Base-by-base conservation (phyloP, 1,284 basidiomycete species). In the Microbotryomycetes sp. region DNA sequence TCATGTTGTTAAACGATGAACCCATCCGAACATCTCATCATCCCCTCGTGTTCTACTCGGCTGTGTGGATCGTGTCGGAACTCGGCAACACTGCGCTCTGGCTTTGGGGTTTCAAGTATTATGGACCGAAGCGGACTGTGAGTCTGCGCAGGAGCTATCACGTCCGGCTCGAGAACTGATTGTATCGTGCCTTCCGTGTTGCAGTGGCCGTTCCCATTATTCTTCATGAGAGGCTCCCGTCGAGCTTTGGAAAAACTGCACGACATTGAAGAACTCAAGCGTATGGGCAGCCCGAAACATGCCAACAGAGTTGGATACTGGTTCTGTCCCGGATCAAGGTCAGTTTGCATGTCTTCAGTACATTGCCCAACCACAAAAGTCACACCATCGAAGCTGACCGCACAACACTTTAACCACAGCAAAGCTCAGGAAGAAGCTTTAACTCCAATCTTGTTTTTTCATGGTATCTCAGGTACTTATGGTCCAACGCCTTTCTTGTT, bases 401-500 rank as follows among this genome's bases (percentile, higher is more conserved):
- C 1, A 31, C 14, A 14, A 30, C 14, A 15, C 7, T 26, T 7
- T 16, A 16, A 4, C 30, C 19, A 53, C 23, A 19, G 51, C 26
- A 26, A 31, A 32, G 26, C 51, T 12, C 46, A n/a, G 22, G 56
- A 46, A 42, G 29, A 58, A 23, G 14, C 48, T 15, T 31, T 50
- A 0, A 42, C 47, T 2, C 59, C 59, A 6, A 31, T 69, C 48
- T 19, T 69, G 1, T 60, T 66, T 25, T 64, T 63, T 30, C 67
- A 66, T 51, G 67, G 67, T 4, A 64, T 67, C 28, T 53, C 46
- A 45, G 66, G 66, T 12, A 59, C 55, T 1, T 66, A 62, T 29
- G 59, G 55, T 1, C 56, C 59, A 1, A 28, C 55, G 16, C 53
- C 57, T 1, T 66, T 64, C 58, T 16, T 66, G 3, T 3, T 59